A percentile compares a stretch with the other conserved stretches of the same genome.
These are phyloP conservation scores for Pseudogymnoascus sp. DNA, from an alignment of 2,329 filamentous ascomycete species.

Conservation along the genomic window DNA sequence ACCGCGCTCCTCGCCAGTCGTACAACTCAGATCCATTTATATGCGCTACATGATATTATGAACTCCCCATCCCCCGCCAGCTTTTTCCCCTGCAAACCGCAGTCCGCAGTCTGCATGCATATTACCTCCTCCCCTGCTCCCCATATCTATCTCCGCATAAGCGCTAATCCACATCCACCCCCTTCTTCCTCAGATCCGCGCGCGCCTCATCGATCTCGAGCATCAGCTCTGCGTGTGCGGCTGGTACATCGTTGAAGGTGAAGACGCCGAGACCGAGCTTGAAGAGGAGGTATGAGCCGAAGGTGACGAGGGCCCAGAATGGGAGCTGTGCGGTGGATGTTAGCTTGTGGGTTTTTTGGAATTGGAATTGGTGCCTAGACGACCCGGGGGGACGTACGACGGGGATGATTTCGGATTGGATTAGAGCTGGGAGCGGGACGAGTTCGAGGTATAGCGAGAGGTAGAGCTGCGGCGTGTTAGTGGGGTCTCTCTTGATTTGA, in stretches of 20 bases:
- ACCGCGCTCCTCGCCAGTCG: background rate
- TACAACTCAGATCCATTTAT: background rate
- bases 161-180: slow-evolving; percentile 48
- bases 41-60: slow-evolving; percentile 2
- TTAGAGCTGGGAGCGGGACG: slow-evolving; percentile 65
- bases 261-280: slow-evolving; percentile 87
- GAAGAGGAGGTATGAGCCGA: slow-evolving; percentile 86
- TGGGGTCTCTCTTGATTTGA: slow-evolving; percentile 10
- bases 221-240: slow-evolving; percentile 84
- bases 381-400: slow-evolving; percentile 54
- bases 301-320: slow-evolving; percentile 83
- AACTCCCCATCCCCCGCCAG: background rate
- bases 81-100: background rate
- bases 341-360: slow-evolving; percentile 9
- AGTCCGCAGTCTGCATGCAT: background rate
- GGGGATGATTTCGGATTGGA: slow-evolving; percentile 81
- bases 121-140: background rate
- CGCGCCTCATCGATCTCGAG: slow-evolving; percentile 72
- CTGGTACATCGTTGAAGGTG: slow-evolving; percentile 92
- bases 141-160: background rate
- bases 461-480: slow-evolving; percentile 58
- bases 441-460: slow-evolving; percentile 77
- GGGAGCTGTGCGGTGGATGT: slow-evolving; percentile 55
- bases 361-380: background rate
- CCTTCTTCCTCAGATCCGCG: slow-evolving; percentile 62